Evolutionary conservation across 306 rosid genomes (phyloP).

Genomic region (Morella rubra): DNA sequence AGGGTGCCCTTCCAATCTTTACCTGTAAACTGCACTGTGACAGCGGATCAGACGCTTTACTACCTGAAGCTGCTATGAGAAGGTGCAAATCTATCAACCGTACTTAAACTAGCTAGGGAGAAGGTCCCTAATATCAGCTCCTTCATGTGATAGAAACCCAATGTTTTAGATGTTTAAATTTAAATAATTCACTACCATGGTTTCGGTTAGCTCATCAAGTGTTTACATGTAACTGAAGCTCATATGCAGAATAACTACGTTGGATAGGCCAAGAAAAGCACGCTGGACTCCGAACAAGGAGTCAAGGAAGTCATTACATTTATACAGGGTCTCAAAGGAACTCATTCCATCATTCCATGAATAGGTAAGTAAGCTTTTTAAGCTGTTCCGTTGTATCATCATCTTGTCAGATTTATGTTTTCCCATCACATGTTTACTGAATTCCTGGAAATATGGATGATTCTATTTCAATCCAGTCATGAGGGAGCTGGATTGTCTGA

Average conservation of each 20-base stretch:
- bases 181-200: constrained; percentile 5
- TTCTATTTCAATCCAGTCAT: constrained; percentile 43
- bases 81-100: constrained; percentile 16
- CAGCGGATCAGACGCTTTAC: constrained; percentile 26
- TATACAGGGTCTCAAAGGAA: constrained; percentile 76
- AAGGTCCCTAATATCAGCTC: constrained; percentile 22
- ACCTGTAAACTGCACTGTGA: constrained; percentile 30
- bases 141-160: constrained; percentile 35
- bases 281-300: constrained; percentile 72
- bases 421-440: neutral
- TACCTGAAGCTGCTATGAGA: constrained; percentile 39
- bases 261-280: constrained; percentile 37
- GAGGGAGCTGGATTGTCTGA: constrained; percentile 61
- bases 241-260: constrained; percentile 43
- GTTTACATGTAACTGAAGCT: constrained; percentile 14
- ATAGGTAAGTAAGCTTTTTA: constrained; percentile 46
- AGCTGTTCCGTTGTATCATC: neutral
- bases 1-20: constrained; percentile 64
- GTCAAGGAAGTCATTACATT: constrained; percentile 76
- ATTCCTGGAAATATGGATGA: constrained; percentile 16
- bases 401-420: constrained; percentile 3
- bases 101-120: no score
- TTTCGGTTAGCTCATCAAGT: constrained; percentile 9
- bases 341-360: constrained; percentile 66
- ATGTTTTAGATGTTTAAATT: constrained; percentile 22